phyloP scores from a whole-genome alignment of 352 stramenopile genomes.

The Aphanomyces stellatus region DNA sequence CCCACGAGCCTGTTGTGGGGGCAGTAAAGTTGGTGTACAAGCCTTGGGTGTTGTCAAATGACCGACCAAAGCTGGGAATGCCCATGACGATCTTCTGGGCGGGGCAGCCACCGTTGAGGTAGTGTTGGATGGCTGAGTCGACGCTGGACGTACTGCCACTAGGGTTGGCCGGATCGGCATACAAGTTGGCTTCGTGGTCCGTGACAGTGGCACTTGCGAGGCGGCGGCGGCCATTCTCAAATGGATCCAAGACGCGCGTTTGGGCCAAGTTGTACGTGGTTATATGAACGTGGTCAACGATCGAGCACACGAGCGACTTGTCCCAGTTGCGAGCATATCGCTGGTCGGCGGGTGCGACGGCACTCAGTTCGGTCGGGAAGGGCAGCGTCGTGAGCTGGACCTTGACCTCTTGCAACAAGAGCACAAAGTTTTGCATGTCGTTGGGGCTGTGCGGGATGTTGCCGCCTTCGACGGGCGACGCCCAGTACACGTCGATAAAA shows the following conservation, averaged over 20 bases:
- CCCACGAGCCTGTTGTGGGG: neutral
- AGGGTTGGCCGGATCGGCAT: neutral
- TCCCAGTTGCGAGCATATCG: neutral
- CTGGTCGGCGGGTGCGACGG: neutral
- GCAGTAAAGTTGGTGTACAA: neutral
- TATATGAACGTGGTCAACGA: neutral
- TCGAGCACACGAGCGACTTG: neutral
- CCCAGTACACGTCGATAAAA: slow-evolving; percentile 13
- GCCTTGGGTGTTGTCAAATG: neutral
- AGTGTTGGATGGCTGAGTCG: neutral
- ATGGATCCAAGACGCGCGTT: neutral
- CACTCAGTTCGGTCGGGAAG: neutral
- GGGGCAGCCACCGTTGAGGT: neutral
- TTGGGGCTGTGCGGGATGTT: neutral
- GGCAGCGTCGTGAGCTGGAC: neutral
- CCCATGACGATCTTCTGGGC: slow-evolving; percentile 9
- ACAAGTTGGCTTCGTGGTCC: neutral
- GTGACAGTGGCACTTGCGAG: neutral
- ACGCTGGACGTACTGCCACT: neutral
- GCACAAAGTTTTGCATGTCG: neutral
- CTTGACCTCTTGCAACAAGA: neutral
- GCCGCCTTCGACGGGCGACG: neutral
- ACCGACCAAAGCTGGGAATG: neutral
- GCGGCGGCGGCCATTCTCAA: neutral
- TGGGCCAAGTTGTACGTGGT: neutral